phyloP scores from a whole-genome alignment of 2,329 filamentous ascomycete genomes.

The Pleomassaria siparia region DNA sequence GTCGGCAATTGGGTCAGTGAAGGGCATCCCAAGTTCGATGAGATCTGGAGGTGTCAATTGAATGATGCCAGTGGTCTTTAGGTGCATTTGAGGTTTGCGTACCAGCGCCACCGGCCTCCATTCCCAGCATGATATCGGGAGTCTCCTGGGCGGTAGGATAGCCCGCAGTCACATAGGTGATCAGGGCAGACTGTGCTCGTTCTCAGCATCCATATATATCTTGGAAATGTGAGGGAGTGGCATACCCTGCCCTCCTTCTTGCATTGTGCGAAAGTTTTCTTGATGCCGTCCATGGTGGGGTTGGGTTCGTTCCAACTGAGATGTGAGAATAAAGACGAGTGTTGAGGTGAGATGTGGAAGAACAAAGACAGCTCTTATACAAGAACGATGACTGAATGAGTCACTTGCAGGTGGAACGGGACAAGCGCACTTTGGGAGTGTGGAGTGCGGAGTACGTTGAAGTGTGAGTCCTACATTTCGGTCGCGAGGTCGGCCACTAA shows the following conservation, averaged over 20 bases:
- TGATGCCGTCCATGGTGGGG: conserved; percentile 49
- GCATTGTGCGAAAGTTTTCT: conserved; percentile 53
- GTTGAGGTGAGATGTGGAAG: background rate
- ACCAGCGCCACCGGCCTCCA: conserved; percentile 94
- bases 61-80: background rate
- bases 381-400: background rate
- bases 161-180: conserved; percentile 95
- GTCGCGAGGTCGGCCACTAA: background rate
- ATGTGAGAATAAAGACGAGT: background rate
- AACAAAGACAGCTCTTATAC: background rate
- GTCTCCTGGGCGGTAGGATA: conserved; percentile 83
- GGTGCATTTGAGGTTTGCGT: conserved; percentile 34
- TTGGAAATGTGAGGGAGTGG: background rate
- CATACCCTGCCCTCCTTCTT: conserved; percentile 52
- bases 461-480: conserved; percentile 1
- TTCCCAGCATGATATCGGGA: conserved; percentile 77
- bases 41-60: conserved; percentile 62
- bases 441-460: too few relatives aligned
- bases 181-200: conserved; percentile 69
- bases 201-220: conserved; percentile 10
- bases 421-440: background rate
- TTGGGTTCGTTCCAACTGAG: background rate
- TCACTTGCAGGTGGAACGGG: background rate
- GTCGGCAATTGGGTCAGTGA: conserved; percentile 97
- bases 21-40: conserved; percentile 93